Evolutionary conservation across 257 asterid species (phyloP).

Genomic region (Solanum neorickii): DNA sequence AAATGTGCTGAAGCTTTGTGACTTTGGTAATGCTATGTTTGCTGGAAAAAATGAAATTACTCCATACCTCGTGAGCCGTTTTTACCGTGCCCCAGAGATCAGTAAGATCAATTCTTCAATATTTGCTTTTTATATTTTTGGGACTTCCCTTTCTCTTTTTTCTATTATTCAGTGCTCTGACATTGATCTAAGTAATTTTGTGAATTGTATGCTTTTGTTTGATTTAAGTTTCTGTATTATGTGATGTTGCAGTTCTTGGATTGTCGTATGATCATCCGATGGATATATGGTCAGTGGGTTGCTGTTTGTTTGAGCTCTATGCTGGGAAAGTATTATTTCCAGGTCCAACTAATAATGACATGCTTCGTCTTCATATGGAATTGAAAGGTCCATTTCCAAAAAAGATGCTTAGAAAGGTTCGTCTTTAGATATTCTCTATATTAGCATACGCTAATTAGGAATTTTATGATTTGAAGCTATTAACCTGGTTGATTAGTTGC

Average conservation of each 20-base stretch:
- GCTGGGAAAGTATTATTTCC: conserved; percentile 95
- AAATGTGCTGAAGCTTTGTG: conserved; percentile 86
- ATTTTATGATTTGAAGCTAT: not conserved
- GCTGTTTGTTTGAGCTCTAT: conserved; percentile 94
- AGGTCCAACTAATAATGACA: conserved; percentile 85
- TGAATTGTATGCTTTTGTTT: not conserved
- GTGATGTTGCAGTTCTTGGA: conserved; percentile 56
- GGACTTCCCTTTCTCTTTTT: not conserved
- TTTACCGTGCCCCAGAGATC: conserved; percentile 98
- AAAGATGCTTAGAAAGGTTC: conserved; percentile 94
- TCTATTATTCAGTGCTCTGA: not conserved
- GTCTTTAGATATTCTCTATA: conserved; percentile 1
- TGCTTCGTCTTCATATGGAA: conserved; percentile 99
- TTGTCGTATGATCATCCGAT: conserved; percentile 89
- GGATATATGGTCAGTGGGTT: conserved; percentile 99
- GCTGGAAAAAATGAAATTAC: conserved; percentile 97
- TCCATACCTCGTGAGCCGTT: conserved; percentile 98
- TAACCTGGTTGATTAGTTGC: not conserved
- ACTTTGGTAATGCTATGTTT: conserved; percentile 99
- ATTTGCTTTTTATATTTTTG: not conserved
- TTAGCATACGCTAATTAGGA: not conserved
- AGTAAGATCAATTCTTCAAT: conserved; percentile 28
- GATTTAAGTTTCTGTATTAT: conserved; percentile 2
- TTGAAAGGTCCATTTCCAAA: conserved; percentile 88
- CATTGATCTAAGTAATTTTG: not conserved